Evolutionary conservation across 257 asterid genomes (phyloP), one percentile per base, ranked within the genome.

Genomic region (Oldenlandia corymbosa): DNA sequence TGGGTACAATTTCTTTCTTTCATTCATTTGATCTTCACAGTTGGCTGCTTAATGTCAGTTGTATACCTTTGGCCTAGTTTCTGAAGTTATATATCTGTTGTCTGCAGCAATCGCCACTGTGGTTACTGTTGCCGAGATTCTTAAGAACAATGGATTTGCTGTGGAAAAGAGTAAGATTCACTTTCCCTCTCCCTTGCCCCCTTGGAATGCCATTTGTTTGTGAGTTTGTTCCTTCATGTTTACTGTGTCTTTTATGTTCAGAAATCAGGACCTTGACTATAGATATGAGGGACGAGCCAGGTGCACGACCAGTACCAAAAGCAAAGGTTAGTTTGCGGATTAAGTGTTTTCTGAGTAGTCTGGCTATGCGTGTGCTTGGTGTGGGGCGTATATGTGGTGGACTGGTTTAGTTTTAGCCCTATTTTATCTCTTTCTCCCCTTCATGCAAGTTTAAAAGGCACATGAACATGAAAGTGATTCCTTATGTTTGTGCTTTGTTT

Each of bases 71-170:
- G 18, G 32, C 18, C 45, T 42, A 6, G 36, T 46, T 12, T 58
- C 64, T 68, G 43, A 47, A 20, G 13, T 24, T 61, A 43, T 65
- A 65, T 51, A n/a, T 36, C 23, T 23, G 16, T 73, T 73, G 65
- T 57, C 24, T 70, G 46, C 86, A 83, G 88, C 95, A 50, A 86
- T 86, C 58, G 78, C 91, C 10, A 84, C 91, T 54, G 95, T 86
- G 61, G 95, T 87, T 42, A 80, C 85, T 18, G 75, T 87, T 65
- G 91, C 91, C 32, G 95, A 87, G 72, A 87, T 87, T 66, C 50
- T 87, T 16, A 87, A 87, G 85, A 84, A 87, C 85, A 79, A 77
- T 55, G 93, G 93, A 42, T 83, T 85, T 49, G 93, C 89, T 9
- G 75, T 83, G 74, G 89, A 85, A 73, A 87, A 70, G 60, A 87